Evolutionary conservation across 805 yeast genomes (phyloP), one percentile per base, ranked within the genome.

Genomic region (Metschnikowia shivogae): DNA sequence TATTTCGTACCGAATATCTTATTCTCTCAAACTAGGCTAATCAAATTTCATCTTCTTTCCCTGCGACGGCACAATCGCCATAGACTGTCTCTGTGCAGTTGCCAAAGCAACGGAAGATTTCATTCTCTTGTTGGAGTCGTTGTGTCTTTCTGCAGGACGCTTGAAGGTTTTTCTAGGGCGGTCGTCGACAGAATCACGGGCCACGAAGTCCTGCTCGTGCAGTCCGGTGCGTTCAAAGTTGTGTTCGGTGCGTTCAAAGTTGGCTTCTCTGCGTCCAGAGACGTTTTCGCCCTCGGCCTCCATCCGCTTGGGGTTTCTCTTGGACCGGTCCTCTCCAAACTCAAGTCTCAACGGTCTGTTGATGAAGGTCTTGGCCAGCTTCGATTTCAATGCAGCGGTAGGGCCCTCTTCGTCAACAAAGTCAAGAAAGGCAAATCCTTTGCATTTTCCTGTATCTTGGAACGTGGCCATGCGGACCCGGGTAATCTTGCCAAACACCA

Each of bases 381-480:
- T 83, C 52, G 88, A 92, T 54, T 77, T 80, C 50, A 93, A 70
- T 1, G 97, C 98, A 31, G 73, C 73, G 0, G 93, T 86, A 27
- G 97, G 90, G 7, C 93, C 90, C 32, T 78, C 81, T 51, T 84
- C 87, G 52, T 82, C 83, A 50, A 72, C 78, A 68, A 90, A 92
- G 64, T 92, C 98, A 30, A 92, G 70, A 59, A 93, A 92, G 1
- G 96, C 89, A 70, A 92, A 92, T 1, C 98, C 98, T 65, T 93
- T 93, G 72, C 98, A 92, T 62, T 90, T 92, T 1, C 97, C 98
- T 41, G 86, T 72, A 62, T 92, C 99, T 67, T 93, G 89, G 66
- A 92, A 92, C n/a, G 99, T 90, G 3, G 98, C 98, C 95, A 90
- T 92, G 64, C 99, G 79, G 43, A 92, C 80, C 53, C 80, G 80